phyloP scores from a whole-genome alignment of 139 green algal species.

The Marvania coccoides region DNA sequence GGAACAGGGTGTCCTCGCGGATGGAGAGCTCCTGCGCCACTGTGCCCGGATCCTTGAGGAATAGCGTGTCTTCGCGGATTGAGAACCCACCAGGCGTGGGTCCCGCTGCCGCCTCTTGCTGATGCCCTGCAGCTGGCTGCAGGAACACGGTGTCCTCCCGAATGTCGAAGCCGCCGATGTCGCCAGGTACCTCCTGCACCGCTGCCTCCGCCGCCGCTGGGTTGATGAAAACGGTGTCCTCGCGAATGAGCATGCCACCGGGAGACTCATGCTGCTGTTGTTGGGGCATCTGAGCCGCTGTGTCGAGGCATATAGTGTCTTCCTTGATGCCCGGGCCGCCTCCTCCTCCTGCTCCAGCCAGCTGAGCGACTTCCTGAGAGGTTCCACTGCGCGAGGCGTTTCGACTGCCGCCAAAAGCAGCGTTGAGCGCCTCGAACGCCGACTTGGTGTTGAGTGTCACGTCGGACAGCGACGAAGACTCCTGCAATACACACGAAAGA shows the following conservation, averaged over 20 bases:
- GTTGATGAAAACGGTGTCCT: constrained; percentile 9
- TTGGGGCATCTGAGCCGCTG: too few relatives aligned
- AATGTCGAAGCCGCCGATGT: constrained; percentile 4
- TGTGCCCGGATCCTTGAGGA: background rate
- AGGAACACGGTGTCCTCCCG: constrained; percentile 18
- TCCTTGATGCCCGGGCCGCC: too few relatives aligned
- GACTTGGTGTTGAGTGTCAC: background rate
- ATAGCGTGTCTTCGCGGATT: constrained; percentile 15
- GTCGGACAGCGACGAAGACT: background rate
- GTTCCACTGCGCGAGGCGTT: background rate
- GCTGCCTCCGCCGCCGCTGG: background rate
- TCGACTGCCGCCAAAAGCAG: background rate
- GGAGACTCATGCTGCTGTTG: too few relatives aligned
- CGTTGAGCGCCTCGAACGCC: background rate
- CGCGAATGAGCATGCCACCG: too few relatives aligned
- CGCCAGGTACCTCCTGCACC: background rate
- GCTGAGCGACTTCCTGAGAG: too few relatives aligned
- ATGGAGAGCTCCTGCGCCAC: background rate
- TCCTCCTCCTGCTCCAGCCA: too few relatives aligned
- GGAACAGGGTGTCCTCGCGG: background rate
- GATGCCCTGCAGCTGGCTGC: background rate
- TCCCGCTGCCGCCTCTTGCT: background rate
- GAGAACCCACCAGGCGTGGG: background rate
- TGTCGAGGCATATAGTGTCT: too few relatives aligned
- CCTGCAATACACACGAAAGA: too few relatives aligned